These are phyloP conservation scores for Sparassis latifolia DNA, from an alignment of 1,284 basidiomycete species.

Conservation along the genomic window DNA sequence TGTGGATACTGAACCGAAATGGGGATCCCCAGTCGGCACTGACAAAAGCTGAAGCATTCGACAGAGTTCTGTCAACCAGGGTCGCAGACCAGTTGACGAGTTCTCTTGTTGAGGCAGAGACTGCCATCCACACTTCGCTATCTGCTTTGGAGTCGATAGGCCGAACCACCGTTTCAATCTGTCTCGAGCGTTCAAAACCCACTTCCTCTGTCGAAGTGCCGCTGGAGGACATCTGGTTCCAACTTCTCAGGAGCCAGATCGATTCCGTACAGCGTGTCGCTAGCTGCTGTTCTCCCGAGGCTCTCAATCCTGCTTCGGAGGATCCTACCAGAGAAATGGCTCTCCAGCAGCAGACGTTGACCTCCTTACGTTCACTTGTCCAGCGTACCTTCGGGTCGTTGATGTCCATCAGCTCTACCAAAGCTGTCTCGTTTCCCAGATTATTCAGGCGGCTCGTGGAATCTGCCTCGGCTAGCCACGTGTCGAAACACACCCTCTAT, in stretches of 20 bases:
- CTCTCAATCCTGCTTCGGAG: constrained; percentile 14
- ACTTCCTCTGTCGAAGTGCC: constrained; percentile 38
- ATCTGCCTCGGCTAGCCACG: constrained; percentile 40
- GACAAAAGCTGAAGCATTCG: constrained; percentile 55
- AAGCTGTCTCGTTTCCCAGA: constrained; percentile 84
- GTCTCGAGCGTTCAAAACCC: constrained; percentile 54
- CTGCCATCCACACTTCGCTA: constrained; percentile 28
- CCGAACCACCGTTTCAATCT: constrained; percentile 59
- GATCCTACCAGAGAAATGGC: constrained; percentile 16
- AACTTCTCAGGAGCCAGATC: constrained; percentile 77
- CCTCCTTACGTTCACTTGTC: constrained; percentile 65
- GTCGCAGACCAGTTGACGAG: constrained; percentile 40
- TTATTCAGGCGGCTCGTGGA: constrained; percentile 89
- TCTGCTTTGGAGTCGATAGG: constrained; percentile 46
- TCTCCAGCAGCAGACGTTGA: constrained; percentile 33
- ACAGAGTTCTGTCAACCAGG: constrained; percentile 46
- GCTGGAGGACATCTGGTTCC: constrained; percentile 89
- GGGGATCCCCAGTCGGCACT: constrained; percentile 66
- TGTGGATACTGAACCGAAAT: constrained; percentile 75
- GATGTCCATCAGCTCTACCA: constrained; percentile 77
- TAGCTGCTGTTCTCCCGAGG: constrained; percentile 29
- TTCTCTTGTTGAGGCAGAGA: constrained; percentile 18
- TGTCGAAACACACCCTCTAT: constrained; percentile 65
- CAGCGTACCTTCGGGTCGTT: constrained; percentile 84
- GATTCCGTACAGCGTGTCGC: constrained; percentile 71